A percentile compares a stretch with the other conserved stretches of the same genome.
Conservation (phyloP, 306 rosid genomes). For the Cucurbita maxima region DNA sequence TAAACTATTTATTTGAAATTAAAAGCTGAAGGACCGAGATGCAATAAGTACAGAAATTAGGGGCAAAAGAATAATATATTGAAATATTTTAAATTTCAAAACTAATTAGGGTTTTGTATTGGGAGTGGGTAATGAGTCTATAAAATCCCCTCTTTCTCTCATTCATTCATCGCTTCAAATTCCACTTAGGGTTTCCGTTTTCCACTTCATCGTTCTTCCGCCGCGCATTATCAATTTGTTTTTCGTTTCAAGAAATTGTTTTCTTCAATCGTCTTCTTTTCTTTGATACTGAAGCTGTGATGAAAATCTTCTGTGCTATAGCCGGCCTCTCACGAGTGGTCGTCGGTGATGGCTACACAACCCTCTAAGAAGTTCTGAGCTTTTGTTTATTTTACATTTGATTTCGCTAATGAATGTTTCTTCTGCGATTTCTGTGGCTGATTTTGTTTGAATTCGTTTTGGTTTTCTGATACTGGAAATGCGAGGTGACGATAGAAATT, state of each 20-base stretch:
- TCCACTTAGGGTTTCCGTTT: neutral
- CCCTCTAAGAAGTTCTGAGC: constrained; percentile 99
- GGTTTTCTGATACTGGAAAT: neutral
- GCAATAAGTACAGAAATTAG: neutral
- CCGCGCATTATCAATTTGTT: neutral
- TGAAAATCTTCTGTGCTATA: constrained; percentile 46
- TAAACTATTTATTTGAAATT: too few species aligned
- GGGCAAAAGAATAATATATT: neutral
- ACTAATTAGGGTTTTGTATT: neutral
- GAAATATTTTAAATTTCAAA: neutral
- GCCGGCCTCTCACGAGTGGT: constrained; percentile 17
- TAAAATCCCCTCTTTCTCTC: neutral
- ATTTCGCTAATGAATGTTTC: neutral
- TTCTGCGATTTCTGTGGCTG: too few species aligned
- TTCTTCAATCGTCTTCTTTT: neutral
- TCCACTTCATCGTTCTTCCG: neutral
- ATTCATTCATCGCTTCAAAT: neutral
- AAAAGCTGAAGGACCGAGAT: neutral
- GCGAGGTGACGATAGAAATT: constrained; percentile 61
- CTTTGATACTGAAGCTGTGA: constrained; percentile 22
- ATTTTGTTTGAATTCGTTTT: neutral
- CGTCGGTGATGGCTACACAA: constrained; percentile 58
- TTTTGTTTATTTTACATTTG: neutral
- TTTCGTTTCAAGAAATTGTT: neutral
- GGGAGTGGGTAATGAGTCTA: neutral